Conservation (phyloP, 2,329 filamentous ascomycete species). For the Elsinoe fawcettii region DNA sequence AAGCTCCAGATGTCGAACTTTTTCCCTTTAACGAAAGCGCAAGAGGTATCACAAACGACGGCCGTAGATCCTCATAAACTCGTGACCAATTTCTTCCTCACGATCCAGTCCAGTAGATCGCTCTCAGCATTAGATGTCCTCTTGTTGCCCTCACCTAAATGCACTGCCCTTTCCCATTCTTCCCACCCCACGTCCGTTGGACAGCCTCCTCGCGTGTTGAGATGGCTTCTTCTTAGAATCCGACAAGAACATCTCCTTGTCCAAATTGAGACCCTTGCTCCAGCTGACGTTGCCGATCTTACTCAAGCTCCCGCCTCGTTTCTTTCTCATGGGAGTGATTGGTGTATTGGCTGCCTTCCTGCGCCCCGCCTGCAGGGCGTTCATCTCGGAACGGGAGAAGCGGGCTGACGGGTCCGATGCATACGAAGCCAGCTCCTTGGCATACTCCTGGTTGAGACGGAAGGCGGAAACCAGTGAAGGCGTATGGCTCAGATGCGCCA, state of each 20-base stretch:
- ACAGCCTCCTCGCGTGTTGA: slow-evolving; percentile 4
- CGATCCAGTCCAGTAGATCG: not conserved
- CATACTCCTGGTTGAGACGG: slow-evolving; percentile 51
- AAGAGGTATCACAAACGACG: slow-evolving; percentile 13
- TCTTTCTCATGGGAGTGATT: slow-evolving; percentile 58
- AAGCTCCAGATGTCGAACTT: not conserved
- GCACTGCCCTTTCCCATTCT: slow-evolving; percentile 6
- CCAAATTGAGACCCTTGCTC: slow-evolving; percentile 10
- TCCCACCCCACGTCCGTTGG: not conserved
- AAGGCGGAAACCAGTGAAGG: slow-evolving; percentile 66
- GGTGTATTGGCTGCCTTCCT: slow-evolving; percentile 58
- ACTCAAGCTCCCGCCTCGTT: slow-evolving; percentile 21
- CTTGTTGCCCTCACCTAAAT: not conserved
- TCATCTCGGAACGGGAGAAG: slow-evolving; percentile 55
- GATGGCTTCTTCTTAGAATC: slow-evolving; percentile 11
- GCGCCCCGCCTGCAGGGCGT: slow-evolving; percentile 56
- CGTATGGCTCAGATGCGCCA: slow-evolving; percentile 58
- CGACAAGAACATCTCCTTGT: slow-evolving; percentile 10
- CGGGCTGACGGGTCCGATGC: slow-evolving; percentile 55
- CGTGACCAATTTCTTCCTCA: slow-evolving; percentile 9
- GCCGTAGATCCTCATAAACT: slow-evolving; percentile 11
- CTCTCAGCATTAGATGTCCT: not conserved
- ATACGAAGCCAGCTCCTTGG: slow-evolving; percentile 43
- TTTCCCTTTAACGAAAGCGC: not conserved
- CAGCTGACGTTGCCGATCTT: slow-evolving; percentile 18